Evolutionary conservation across 352 stramenopile genomes (phyloP).

Genomic region (Phytophthora macrochlamydospora): DNA sequence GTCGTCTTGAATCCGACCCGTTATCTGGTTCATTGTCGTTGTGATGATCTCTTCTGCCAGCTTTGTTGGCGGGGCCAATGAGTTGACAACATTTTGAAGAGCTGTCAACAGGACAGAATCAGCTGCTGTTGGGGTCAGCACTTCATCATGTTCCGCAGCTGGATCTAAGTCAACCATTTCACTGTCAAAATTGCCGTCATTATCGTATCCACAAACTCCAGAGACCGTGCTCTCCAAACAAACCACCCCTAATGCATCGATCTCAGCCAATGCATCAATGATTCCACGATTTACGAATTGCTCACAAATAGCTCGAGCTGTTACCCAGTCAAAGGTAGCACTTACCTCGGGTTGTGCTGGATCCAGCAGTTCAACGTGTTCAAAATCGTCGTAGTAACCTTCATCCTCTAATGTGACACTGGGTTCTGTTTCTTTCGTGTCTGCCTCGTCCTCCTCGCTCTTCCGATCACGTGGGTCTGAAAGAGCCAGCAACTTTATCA

Average conservation of each 20-base stretch:
- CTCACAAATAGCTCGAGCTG: conserved; percentile 10
- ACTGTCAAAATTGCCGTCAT: conserved; percentile 6
- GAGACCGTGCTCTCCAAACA: conserved; percentile 4
- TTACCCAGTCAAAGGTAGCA: conserved; percentile 12
- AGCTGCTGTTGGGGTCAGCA: not conserved
- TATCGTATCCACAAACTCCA: conserved; percentile 1
- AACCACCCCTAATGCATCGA: conserved; percentile 19
- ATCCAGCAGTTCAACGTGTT: conserved; percentile 16
- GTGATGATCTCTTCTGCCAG: conserved; percentile 24
- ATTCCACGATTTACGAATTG: conserved; percentile 18
- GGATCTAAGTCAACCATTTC: not conserved
- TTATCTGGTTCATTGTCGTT: conserved; percentile 20
- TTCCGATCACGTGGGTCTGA: conserved; percentile 7
- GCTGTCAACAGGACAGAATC: conserved; percentile 18
- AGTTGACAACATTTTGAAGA: conserved; percentile 28
- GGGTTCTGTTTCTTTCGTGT: not conserved
- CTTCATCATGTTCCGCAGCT: not conserved
- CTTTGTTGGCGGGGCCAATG: conserved; percentile 18
- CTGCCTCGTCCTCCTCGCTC: conserved; percentile 13
- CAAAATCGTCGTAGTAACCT: conserved; percentile 6
- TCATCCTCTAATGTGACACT: not conserved
- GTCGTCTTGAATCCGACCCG: conserved; percentile 7
- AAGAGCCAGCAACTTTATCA: not conserved
- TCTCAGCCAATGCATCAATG: conserved; percentile 19
- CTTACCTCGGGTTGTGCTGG: not conserved